Base-by-base conservation (phyloP, 169 alveolate genomes). In the Plasmodium chabaudi region DNA sequence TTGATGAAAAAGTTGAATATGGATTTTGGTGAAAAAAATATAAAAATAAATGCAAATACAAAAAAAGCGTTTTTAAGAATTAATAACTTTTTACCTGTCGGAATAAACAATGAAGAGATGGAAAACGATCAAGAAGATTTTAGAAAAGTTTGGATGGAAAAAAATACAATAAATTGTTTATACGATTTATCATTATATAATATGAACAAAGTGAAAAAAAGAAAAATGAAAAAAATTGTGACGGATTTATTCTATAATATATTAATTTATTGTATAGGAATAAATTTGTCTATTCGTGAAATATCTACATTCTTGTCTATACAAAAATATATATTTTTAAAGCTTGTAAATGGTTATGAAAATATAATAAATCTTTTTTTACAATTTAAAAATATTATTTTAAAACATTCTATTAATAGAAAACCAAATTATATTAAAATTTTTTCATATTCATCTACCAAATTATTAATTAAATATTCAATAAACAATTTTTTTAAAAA, bases 271-370 rank as follows among this genome's bases (percentile, higher is more conserved):
- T 77, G 89, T 23, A 55, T 77, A 13, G 67, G 34, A 6, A 77
- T 42, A 77, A 56, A 77, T 53, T 10, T 77, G 42, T 64, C 89
- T 27, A 42, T 77, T 21, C 70, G 25, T 19, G 79, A 77, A 23
- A 77, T 77, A 51, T 77, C 89, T 10, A 77, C 89, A 10, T 77
- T 25, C 56, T 19, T 77, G 23, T 77, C 89, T 17, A 77, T 77
- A 23, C 5, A 64, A 23, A 77, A 77, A 68, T 21, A 77, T 19
- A 65, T 77, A 10, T 77, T 77, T 77, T 64, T 64, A 10, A 77
- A 77, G 67, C 53, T 63, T 64, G 57, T 77, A 59, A 27, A 2
- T 64, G 57, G 51, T 25, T 42, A 34, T 64, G 53, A 56, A 21
- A 55, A 65, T 53, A 44, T 77, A 27, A 69, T 51, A 39, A 57